phyloP scores from a whole-genome alignment of 371 early-diverging fungal species.

The Rhizopus arrhizus region DNA sequence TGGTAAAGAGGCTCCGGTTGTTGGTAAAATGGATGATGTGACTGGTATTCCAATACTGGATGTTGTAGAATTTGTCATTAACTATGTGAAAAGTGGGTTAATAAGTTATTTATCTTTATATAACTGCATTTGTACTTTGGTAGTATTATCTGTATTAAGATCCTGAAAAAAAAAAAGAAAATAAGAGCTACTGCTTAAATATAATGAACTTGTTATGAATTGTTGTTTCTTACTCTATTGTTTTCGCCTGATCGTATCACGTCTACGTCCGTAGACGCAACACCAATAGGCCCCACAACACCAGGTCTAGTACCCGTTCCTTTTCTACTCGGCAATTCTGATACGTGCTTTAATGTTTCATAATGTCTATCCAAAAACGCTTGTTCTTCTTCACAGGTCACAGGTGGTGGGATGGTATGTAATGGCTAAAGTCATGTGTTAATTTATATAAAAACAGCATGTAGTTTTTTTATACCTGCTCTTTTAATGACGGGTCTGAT shows the following conservation, averaged over 20 bases:
- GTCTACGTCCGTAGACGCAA: constrained; percentile 16
- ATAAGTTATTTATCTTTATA: constrained; percentile 1
- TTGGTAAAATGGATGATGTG: constrained; percentile 12
- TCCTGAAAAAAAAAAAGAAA: constrained; percentile 6
- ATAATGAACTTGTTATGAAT: neutral
- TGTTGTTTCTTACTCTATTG: neutral
- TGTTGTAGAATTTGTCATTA: constrained; percentile 3
- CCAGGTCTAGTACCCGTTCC: constrained; percentile 40
- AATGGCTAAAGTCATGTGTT: constrained; percentile 17
- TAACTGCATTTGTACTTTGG: constrained; percentile 12
- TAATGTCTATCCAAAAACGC: constrained; percentile 77
- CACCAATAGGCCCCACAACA: constrained; percentile 36
- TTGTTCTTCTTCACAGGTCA: constrained; percentile 82
- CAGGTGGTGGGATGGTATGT: constrained; percentile 36
- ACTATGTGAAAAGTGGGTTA: neutral
- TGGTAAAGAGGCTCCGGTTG: constrained; percentile 17
- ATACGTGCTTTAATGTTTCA: constrained; percentile 61
- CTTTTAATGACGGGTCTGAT: constrained; percentile 43
- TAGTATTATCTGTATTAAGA: constrained; percentile 8
- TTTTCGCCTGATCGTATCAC: constrained; percentile 13
- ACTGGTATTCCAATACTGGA: neutral
- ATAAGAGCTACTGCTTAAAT: constrained; percentile 3
- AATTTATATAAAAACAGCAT: too few species aligned
- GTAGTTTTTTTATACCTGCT: constrained; percentile 28
- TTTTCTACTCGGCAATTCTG: constrained; percentile 28